These are phyloP conservation scores for Talaromyces funiculosus DNA, from an alignment of 2,329 filamentous ascomycete genomes.

Conservation along the genomic window DNA sequence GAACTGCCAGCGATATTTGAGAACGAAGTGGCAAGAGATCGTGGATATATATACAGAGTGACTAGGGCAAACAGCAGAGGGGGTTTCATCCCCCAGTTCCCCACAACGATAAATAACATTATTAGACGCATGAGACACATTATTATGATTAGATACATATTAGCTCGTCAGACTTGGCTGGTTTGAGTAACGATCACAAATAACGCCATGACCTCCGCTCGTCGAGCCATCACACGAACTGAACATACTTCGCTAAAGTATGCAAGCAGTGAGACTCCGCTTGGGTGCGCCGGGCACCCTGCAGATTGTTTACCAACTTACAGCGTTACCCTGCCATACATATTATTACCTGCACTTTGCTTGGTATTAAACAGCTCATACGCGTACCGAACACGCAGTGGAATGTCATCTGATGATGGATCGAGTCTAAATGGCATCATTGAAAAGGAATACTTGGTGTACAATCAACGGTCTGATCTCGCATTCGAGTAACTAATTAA, in stretches of 20 bases:
- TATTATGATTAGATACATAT: not conserved
- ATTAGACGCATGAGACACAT: not conserved
- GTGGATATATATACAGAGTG: not conserved
- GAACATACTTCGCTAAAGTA: too few species aligned
- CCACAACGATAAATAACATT: not conserved
- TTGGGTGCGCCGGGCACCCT: not conserved
- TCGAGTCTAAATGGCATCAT: not conserved
- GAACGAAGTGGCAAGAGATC: not conserved
- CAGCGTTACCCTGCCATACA: not conserved
- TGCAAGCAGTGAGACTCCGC: not conserved
- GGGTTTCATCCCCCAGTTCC: not conserved
- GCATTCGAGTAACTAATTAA: too few species aligned
- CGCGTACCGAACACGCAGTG: not conserved
- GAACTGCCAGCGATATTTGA: not conserved
- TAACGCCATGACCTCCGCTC: not conserved
- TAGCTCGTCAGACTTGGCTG: not conserved
- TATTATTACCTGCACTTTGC: not conserved
- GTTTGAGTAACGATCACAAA: not conserved
- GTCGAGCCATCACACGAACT: not conserved
- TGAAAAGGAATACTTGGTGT: not conserved
- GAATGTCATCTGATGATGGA: conserved; percentile 4
- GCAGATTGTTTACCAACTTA: not conserved
- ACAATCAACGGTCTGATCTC: too few species aligned
- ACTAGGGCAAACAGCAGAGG: not conserved
- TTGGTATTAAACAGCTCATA: not conserved